Evolutionary conservation across 371 early-diverging fungal genomes (phyloP).

Genomic region (Apophysomyces sp.): DNA sequence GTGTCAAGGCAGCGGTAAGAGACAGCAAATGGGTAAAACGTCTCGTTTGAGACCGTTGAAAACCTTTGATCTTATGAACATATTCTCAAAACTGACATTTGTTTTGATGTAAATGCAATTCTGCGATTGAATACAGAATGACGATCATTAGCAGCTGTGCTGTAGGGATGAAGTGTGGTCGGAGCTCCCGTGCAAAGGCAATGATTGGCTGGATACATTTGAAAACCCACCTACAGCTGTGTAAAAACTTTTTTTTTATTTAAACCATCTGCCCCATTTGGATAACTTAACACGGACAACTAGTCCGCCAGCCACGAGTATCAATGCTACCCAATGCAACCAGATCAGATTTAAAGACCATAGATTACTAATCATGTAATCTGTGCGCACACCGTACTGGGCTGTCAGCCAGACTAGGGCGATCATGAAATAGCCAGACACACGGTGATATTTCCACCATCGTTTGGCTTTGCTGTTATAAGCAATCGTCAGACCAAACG

Average conservation of each 20-base stretch:
- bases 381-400: constrained; percentile 42
- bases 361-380: constrained; percentile 37
- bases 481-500: constrained; percentile 20
- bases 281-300: constrained; percentile 16
- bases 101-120: too few species aligned
- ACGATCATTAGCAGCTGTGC: too few species aligned
- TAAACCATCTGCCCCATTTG: constrained; percentile 27
- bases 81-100: too few species aligned
- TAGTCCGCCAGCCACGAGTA: constrained; percentile 27
- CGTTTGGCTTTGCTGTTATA: constrained; percentile 19
- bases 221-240: too few species aligned
- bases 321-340: constrained; percentile 35
- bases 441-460: constrained; percentile 37
- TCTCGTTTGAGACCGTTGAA: too few species aligned
- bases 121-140: too few species aligned
- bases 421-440: constrained; percentile 33
- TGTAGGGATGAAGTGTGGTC: too few species aligned
- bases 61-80: too few species aligned
- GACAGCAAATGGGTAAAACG: too few species aligned
- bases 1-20: too few species aligned
- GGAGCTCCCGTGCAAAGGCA: too few species aligned
- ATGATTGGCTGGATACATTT: too few species aligned
- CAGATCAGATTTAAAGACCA: constrained; percentile 25
- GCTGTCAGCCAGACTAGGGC: constrained; percentile 28
- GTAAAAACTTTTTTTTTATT: background rate